These are phyloP conservation scores for Eucalyptus polyanthemos DNA, from an alignment of 345 rosid genomes.

Conservation along the genomic window DNA sequence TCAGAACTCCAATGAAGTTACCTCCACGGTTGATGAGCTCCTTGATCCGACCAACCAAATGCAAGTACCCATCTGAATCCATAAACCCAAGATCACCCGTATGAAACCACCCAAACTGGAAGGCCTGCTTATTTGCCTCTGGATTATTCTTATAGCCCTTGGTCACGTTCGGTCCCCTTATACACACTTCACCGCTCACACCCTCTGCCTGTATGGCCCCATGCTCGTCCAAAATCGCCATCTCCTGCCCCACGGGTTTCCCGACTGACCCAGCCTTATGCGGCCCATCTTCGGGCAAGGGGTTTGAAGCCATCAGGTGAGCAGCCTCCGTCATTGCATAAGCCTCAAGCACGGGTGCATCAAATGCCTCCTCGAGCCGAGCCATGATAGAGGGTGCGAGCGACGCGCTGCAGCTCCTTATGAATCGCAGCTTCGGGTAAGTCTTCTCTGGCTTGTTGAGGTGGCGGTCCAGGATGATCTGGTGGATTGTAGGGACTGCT, in stretches of 20 bases:
- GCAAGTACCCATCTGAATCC: conserved; percentile 80
- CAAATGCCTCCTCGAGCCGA: conserved; percentile 69
- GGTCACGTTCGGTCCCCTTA: conserved; percentile 87
- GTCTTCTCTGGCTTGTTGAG: conserved; percentile 32
- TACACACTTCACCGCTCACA: conserved; percentile 64
- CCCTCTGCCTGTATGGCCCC: conserved; percentile 39
- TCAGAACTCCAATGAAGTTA: background rate
- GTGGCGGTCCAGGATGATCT: conserved; percentile 78
- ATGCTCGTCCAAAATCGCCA: conserved; percentile 58
- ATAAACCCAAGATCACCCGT: conserved; percentile 76
- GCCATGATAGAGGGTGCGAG: conserved; percentile 64
- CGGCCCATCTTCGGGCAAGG: conserved; percentile 64
- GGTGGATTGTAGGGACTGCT: conserved; percentile 87
- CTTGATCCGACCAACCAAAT: conserved; percentile 88
- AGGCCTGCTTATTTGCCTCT: conserved; percentile 73
- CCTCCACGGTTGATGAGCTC: conserved; percentile 99
- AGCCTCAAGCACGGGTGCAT: conserved; percentile 80
- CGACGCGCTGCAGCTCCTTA: conserved; percentile 87
- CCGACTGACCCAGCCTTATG: conserved; percentile 88
- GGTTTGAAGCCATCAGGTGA: conserved; percentile 74
- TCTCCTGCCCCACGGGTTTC: conserved; percentile 71
- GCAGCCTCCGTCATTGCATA: conserved; percentile 94
- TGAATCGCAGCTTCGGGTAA: conserved; percentile 69
- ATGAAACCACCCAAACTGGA: conserved; percentile 88
- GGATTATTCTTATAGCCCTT: conserved; percentile 87